These are phyloP conservation scores for Pseudogymnoascus sp. DNA, from an alignment of 2,329 filamentous ascomycete species.

Conservation along the genomic window DNA sequence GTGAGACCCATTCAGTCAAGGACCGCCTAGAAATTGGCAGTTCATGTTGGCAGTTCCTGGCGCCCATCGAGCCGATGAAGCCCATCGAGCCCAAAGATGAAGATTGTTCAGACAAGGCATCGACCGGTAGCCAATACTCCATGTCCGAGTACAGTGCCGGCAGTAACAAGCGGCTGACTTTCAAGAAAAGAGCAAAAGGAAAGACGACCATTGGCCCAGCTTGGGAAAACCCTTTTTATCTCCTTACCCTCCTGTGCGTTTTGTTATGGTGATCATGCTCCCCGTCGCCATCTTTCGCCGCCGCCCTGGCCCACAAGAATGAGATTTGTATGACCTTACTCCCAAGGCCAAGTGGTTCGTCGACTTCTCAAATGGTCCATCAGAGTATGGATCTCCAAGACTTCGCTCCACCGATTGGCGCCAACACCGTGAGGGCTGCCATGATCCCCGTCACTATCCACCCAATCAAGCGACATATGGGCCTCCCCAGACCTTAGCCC, in stretches of 20 bases:
- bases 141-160: background rate
- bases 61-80: background rate
- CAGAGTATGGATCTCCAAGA: background rate
- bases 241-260: background rate
- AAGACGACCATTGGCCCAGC: background rate
- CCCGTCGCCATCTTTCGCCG: background rate
- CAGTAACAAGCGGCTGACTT: background rate
- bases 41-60: background rate
- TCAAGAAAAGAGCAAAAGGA: background rate
- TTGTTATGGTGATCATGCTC: background rate
- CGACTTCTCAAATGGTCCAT: background rate
- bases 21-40: background rate
- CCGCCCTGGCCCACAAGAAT: background rate
- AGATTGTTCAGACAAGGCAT: background rate
- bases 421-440: background rate
- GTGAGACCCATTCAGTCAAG: background rate
- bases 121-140: background rate
- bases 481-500: background rate
- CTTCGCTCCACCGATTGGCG: background rate
- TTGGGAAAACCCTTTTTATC: background rate
- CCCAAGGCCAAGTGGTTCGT: background rate
- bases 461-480: slow-evolving; percentile 1
- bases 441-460: slow-evolving; percentile 6
- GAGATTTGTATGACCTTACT: slow-evolving; percentile 6
- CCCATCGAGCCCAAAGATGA: background rate